Conservation (phyloP, 805 yeast species). For the Zygosaccharomyces lentus region DNA sequence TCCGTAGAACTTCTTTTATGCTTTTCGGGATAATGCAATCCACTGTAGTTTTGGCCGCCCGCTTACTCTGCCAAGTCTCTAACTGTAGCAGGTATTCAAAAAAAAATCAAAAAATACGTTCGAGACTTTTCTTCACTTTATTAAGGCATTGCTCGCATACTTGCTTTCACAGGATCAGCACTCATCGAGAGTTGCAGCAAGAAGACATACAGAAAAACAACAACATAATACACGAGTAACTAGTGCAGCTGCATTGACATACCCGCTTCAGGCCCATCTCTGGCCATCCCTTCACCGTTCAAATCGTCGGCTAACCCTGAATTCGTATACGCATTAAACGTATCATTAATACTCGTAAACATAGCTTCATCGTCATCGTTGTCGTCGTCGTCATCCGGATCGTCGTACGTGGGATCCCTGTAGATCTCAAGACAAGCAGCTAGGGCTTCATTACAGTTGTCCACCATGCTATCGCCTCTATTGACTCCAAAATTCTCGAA, state of each 20-base stretch:
- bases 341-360: constrained; percentile 6
- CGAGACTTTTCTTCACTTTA: no score
- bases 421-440: constrained; percentile 34
- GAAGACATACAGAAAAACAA: not conserved
- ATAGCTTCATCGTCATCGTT: not conserved
- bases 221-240: not conserved
- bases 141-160: no score
- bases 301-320: constrained; percentile 9
- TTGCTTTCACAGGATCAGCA: not conserved
- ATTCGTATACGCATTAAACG: constrained; percentile 3
- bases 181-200: not conserved
- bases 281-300: not conserved
- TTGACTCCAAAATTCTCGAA: constrained; percentile 38
- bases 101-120: no score
- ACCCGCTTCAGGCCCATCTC: not conserved
- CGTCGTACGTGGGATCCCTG: constrained; percentile 13
- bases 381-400: constrained; percentile 7
- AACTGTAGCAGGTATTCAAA: no score
- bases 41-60: no score
- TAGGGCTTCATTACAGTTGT: constrained; percentile 37
- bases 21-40: no score
- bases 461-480: constrained; percentile 39
- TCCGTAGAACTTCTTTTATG: no score
- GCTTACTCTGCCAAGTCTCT: no score
- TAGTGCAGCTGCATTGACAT: not conserved